Conservation (phyloP, 2,329 filamentous ascomycete genomes). For the Piedraia hortae region DNA sequence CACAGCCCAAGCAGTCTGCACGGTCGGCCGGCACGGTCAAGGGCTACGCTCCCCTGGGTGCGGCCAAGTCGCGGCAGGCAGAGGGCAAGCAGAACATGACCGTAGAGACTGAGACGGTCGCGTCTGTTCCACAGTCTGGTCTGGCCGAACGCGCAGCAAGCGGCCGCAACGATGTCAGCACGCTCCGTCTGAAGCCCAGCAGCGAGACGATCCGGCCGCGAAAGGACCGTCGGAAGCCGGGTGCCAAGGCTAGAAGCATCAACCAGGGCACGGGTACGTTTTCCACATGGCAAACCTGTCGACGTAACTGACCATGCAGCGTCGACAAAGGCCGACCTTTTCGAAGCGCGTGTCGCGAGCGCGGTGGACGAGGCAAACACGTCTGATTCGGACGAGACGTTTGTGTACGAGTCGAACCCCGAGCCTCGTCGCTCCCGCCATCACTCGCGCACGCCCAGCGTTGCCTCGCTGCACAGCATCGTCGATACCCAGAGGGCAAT, state of each 20-base stretch:
- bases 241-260: constrained; percentile 47
- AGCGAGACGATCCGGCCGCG: constrained; percentile 87
- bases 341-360: constrained; percentile 87
- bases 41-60: constrained; percentile 37
- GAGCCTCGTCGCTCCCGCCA: constrained; percentile 38
- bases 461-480: constrained; percentile 51
- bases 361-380: constrained; percentile 90
- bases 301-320: constrained; percentile 28
- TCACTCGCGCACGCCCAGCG: constrained; percentile 83
- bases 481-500: constrained; percentile 26
- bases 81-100: constrained; percentile 84
- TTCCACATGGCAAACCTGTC: constrained; percentile 8
- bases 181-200: constrained; percentile 62
- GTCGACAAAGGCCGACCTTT: constrained; percentile 90
- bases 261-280: constrained; percentile 44
- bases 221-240: constrained; percentile 64
- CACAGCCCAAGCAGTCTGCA: constrained; percentile 18
- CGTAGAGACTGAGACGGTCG: constrained; percentile 88
- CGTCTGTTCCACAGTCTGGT: constrained; percentile 61
- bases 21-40: constrained; percentile 17
- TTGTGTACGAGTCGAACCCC: constrained; percentile 96
- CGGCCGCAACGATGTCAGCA: constrained; percentile 41
- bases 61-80: constrained; percentile 34
- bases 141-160: constrained; percentile 30
- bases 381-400: constrained; percentile 92